Evolutionary conservation across 176 grass and related monocot genomes (phyloP).

Genomic region (Ensete ventricosum): DNA sequence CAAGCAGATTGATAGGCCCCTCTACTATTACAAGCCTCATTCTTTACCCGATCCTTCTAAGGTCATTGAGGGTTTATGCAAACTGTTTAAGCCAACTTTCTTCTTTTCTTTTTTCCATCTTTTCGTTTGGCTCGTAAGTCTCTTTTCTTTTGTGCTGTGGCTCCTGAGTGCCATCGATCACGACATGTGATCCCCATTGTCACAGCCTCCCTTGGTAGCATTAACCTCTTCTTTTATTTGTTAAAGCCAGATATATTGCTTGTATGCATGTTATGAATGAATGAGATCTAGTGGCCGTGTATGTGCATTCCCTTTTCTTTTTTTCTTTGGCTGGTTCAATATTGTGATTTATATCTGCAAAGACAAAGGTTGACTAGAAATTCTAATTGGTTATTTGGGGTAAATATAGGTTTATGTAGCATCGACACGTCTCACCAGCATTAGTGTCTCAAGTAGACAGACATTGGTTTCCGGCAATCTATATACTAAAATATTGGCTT

Average conservation of each 20-base stretch:
- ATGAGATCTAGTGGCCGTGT: too few relatives aligned
- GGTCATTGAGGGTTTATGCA: not conserved
- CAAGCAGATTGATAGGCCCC: too few relatives aligned
- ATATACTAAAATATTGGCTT: not conserved
- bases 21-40: not conserved
- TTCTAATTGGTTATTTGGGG: not conserved
- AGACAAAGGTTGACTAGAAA: not conserved
- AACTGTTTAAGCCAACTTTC: not conserved
- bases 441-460: not conserved
- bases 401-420: not conserved
- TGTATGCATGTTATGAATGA: not conserved
- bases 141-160: too few relatives aligned
- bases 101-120: not conserved
- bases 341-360: not conserved
- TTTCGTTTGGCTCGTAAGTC: not conserved
- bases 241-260: not conserved
- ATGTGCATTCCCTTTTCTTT: not conserved
- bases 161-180: too few relatives aligned
- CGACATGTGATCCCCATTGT: too few relatives aligned
- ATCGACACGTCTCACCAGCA: not conserved
- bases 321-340: not conserved
- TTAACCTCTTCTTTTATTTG: not conserved
- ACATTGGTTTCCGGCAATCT: too few relatives aligned
- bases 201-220: too few relatives aligned
- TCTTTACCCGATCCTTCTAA: too few relatives aligned